These are phyloP conservation scores for Trichoderma lentiforme DNA, from an alignment of 2,329 filamentous ascomycete genomes.

Conservation along the genomic window DNA sequence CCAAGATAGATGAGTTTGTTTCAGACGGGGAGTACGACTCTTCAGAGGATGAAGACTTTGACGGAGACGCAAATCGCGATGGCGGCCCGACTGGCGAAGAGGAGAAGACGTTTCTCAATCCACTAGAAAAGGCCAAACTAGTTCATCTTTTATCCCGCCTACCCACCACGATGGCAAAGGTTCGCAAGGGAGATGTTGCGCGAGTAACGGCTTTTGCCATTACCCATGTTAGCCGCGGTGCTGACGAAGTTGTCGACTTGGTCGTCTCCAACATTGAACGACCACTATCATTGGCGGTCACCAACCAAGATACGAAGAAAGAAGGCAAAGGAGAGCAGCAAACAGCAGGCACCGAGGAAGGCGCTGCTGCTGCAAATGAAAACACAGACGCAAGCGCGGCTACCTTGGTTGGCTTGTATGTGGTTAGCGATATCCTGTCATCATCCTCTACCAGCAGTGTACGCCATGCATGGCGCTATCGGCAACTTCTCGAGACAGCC, in stretches of 20 bases:
- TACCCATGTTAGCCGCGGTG: constrained; percentile 76
- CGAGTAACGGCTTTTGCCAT: constrained; percentile 86
- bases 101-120: constrained; percentile 69
- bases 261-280: constrained; percentile 77
- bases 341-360: constrained; percentile 31
- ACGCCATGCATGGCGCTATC: constrained; percentile 82
- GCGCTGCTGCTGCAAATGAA: constrained; percentile 37
- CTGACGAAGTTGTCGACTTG: constrained; percentile 87
- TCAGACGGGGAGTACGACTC: constrained; percentile 84
- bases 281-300: constrained; percentile 70
- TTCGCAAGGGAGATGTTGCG: constrained; percentile 82
- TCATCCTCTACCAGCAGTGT: constrained; percentile 73
- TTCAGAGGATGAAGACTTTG: constrained; percentile 74
- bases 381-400: constrained; percentile 64
- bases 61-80: constrained; percentile 55
- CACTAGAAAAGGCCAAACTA: constrained; percentile 78
- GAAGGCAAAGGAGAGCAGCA: constrained; percentile 34
- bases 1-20: constrained; percentile 72
- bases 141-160: constrained; percentile 79
- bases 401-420: constrained; percentile 76
- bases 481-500: constrained; percentile 72
- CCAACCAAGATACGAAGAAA: constrained; percentile 56
- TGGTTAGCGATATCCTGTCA: constrained; percentile 73
- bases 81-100: constrained; percentile 38
- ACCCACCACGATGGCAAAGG: constrained; percentile 68